phyloP scores from a whole-genome alignment of 257 asterid species.

The Galeopsis tetrahit region DNA sequence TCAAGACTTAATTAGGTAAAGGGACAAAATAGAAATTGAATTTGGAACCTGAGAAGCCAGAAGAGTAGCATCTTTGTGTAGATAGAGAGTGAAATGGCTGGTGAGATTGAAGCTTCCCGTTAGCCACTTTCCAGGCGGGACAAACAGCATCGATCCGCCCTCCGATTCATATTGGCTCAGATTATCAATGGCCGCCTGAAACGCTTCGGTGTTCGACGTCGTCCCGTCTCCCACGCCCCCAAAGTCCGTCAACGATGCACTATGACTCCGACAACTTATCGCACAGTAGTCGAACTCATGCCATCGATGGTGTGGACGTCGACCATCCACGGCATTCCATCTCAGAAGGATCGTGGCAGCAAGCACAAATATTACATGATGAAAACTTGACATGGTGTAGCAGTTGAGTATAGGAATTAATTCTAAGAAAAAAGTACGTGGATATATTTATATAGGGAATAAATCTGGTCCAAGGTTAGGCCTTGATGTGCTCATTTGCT shows the following conservation, averaged over 20 bases:
- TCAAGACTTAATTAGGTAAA: background rate
- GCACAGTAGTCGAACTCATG: slow-evolving; percentile 55
- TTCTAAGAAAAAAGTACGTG: background rate
- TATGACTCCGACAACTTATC: slow-evolving; percentile 61
- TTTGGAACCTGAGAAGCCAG: slow-evolving; percentile 81
- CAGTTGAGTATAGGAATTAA: background rate
- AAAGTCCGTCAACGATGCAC: slow-evolving; percentile 69
- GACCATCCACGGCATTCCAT: slow-evolving; percentile 41
- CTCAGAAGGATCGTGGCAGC: slow-evolving; percentile 43
- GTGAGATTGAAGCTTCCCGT: slow-evolving; percentile 91
- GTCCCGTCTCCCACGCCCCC: slow-evolving; percentile 95
- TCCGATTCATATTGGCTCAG: slow-evolving; percentile 60
- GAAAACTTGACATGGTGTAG: background rate
- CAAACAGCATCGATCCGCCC: slow-evolving; percentile 83
- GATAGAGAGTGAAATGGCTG: slow-evolving; percentile 83
- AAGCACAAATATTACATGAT: slow-evolving; percentile 29
- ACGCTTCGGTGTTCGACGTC: slow-evolving; percentile 74
- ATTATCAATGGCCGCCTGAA: slow-evolving; percentile 64
- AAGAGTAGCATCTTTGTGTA: slow-evolving; percentile 73
- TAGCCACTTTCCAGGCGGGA: slow-evolving; percentile 91
- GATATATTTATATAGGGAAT: slow-evolving; percentile 24
- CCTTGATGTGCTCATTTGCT: background rate
- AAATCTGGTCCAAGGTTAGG: slow-evolving; percentile 21
- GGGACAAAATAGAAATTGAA: background rate
- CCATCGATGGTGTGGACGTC: slow-evolving; percentile 29